Percentiles rank a stretch among this genome's conserved stretches.
Conservation (phyloP, 176 grass and related monocot genomes). For the Canna indica region DNA sequence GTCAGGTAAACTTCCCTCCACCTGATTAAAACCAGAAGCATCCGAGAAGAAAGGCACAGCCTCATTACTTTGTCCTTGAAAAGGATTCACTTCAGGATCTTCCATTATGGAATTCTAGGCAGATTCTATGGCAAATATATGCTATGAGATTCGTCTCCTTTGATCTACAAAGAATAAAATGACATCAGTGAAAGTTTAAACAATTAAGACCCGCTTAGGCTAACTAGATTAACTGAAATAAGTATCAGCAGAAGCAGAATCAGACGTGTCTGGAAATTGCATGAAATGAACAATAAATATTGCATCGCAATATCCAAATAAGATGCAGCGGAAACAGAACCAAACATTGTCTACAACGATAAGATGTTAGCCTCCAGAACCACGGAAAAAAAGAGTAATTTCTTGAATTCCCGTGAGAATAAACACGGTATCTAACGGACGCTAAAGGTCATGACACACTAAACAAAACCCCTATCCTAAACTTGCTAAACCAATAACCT, state of each 20-base stretch:
- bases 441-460: background rate
- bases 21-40: slow-evolving; percentile 15
- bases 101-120: slow-evolving; percentile 3
- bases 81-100: background rate
- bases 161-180: background rate
- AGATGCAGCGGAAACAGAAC: background rate
- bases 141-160: background rate
- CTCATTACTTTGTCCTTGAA: background rate
- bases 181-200: background rate
- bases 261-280: background rate
- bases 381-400: background rate
- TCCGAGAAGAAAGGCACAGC: slow-evolving; percentile 15
- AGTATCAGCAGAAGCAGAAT: background rate
- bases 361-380: background rate
- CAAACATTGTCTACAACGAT: background rate
- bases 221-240: background rate
- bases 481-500: background rate
- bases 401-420: background rate
- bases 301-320: background rate
- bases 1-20: slow-evolving; percentile 48
- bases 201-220: background rate
- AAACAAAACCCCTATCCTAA: background rate
- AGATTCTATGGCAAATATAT: background rate
- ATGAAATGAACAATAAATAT: background rate
- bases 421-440: background rate